phyloP scores from a whole-genome alignment of 805 yeast genomes.

The Kluyveromyces aestuarii region DNA sequence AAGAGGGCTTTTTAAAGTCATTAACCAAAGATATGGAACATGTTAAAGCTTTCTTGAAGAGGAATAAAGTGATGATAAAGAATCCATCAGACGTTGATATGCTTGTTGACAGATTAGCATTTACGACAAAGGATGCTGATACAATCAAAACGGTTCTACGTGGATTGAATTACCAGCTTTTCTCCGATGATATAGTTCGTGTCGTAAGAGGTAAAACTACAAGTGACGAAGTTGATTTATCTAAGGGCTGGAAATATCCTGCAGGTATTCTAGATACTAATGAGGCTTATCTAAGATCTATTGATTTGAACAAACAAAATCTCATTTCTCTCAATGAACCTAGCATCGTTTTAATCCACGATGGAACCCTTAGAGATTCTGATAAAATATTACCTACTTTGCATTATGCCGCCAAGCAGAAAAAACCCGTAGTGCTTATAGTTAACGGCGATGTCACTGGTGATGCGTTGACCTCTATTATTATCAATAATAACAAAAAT shows the following conservation, averaged over 20 bases:
- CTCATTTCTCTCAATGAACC: constrained; percentile 15
- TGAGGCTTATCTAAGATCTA: constrained; percentile 23
- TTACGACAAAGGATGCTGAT: constrained; percentile 9
- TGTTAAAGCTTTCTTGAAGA: constrained; percentile 9
- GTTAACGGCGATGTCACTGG: constrained; percentile 21
- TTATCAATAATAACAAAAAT: constrained; percentile 25
- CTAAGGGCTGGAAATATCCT: constrained; percentile 26
- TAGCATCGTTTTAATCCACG: constrained; percentile 20
- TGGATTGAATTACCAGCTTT: constrained; percentile 19
- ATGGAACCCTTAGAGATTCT: constrained; percentile 22
- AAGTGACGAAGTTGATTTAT: constrained; percentile 20
- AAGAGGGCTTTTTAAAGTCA: background rate
- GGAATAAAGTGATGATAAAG: constrained; percentile 10
- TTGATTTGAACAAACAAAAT: constrained; percentile 18
- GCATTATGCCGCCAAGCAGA: constrained; percentile 15
- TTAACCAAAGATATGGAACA: constrained; percentile 5
- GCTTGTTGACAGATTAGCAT: constrained; percentile 11
- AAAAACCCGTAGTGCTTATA: constrained; percentile 18
- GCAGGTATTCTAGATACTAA: constrained; percentile 21
- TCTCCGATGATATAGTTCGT: constrained; percentile 23
- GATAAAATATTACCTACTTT: constrained; percentile 20
- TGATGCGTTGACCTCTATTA: constrained; percentile 24
- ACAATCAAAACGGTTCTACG: constrained; percentile 13
- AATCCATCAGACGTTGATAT: constrained; percentile 10
- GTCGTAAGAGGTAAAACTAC: constrained; percentile 20